phyloP scores from a whole-genome alignment of 306 rosid species.

The Leucaena leucocephala region DNA sequence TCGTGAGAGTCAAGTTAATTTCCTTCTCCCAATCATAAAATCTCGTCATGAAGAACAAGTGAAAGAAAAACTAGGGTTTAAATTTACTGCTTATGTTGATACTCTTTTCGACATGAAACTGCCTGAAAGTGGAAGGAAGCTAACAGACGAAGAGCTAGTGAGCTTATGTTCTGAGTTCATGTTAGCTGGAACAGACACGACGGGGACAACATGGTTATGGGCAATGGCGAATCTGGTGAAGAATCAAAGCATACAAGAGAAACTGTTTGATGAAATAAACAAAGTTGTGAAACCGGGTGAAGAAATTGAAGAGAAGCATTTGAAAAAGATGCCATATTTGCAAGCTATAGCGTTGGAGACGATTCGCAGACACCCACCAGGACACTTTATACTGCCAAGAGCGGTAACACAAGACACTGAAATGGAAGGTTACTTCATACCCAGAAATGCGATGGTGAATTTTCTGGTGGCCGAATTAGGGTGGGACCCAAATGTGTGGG shows the following conservation, averaged over 20 bases:
- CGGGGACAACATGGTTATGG: constrained; percentile 51
- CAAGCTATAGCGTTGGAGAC: constrained; percentile 58
- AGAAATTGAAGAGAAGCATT: constrained; percentile 51
- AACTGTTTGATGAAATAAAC: constrained; percentile 44
- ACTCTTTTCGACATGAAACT: constrained; percentile 48
- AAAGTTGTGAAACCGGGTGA: constrained; percentile 37
- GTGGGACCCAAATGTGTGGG: constrained; percentile 61
- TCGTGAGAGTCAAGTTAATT: constrained; percentile 36
- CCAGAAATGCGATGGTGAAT: constrained; percentile 54
- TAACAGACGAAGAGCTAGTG: constrained; percentile 49
- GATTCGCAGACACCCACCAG: constrained; percentile 56
- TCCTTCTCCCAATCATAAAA: constrained; percentile 52
- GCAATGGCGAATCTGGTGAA: constrained; percentile 61
- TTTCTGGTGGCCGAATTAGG: constrained; percentile 63
- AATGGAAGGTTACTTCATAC: constrained; percentile 50
- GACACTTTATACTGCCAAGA: constrained; percentile 56
- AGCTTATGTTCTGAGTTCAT: constrained; percentile 54
- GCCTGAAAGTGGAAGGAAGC: constrained; percentile 32
- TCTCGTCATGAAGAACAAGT: constrained; percentile 34
- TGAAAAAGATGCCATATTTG: constrained; percentile 55
- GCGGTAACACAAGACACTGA: constrained; percentile 48
- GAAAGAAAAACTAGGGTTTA: neutral
- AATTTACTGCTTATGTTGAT: constrained; percentile 48
- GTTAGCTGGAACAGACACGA: constrained; percentile 60
- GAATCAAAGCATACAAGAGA: constrained; percentile 50